Conservation (phyloP, 1,139 yeast genomes). For the Candida sojae region DNA sequence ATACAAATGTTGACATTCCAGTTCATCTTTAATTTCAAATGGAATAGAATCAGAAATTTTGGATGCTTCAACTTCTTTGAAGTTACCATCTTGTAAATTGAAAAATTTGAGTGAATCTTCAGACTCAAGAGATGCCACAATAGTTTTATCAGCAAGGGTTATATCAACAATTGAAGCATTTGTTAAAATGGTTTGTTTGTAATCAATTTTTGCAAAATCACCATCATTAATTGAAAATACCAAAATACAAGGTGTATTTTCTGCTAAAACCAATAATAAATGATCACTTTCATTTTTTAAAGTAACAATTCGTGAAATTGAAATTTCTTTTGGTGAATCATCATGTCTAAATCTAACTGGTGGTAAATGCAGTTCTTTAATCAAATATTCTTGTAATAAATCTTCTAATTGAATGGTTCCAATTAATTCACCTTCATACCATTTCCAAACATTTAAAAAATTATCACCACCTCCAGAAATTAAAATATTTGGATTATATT, state of each 20-base stretch:
- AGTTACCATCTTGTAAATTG: slow-evolving; percentile 16
- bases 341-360: slow-evolving; percentile 67
- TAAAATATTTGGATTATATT: slow-evolving; percentile 47
- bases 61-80: slow-evolving; percentile 8
- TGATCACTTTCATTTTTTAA: slow-evolving; percentile 20
- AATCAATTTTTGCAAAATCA: slow-evolving; percentile 15
- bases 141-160: slow-evolving; percentile 19
- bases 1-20: slow-evolving; percentile 65
- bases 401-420: slow-evolving; percentile 52
- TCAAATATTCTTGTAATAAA: slow-evolving; percentile 47
- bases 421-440: slow-evolving; percentile 53
- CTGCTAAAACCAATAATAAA: slow-evolving; percentile 49
- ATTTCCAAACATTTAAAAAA: slow-evolving; percentile 75
- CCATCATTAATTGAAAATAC: slow-evolving; percentile 36
- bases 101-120: slow-evolving; percentile 34
- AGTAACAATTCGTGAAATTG: slow-evolving; percentile 51
- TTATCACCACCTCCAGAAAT: slow-evolving; percentile 93
- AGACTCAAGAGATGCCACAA: slow-evolving; percentile 52
- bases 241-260: slow-evolving; percentile 56
- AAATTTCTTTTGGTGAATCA: slow-evolving; percentile 46
- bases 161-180: slow-evolving; percentile 29
- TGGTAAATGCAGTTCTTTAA: slow-evolving; percentile 60
- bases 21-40: slow-evolving; percentile 36
- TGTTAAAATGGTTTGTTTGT: slow-evolving; percentile 29
- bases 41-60: slow-evolving; percentile 25